Conservation (phyloP, 2,329 filamentous ascomycete species). For the Malbranchea zuffiana region DNA sequence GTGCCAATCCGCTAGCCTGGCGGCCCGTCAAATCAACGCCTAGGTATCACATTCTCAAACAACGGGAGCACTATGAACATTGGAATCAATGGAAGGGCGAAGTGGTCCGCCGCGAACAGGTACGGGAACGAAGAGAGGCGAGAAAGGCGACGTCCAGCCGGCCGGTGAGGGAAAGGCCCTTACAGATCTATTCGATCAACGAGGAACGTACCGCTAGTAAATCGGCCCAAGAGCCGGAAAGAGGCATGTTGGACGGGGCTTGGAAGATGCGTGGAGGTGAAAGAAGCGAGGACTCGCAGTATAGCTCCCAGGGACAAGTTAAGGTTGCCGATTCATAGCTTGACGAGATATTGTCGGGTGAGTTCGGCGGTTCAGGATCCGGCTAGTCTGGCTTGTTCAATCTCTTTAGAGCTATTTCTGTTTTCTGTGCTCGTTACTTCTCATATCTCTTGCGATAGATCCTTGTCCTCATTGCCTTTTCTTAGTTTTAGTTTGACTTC, state of each 20-base stretch:
- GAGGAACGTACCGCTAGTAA: not conserved
- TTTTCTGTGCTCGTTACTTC: too few relatives aligned
- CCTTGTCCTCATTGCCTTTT: too few relatives aligned
- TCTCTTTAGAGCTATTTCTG: too few relatives aligned
- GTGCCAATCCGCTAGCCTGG: constrained; percentile 27
- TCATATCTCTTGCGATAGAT: too few relatives aligned
- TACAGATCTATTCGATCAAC: not conserved
- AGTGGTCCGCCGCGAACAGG: constrained; percentile 29
- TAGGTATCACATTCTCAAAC: constrained; percentile 34
- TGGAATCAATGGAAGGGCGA: constrained; percentile 37
- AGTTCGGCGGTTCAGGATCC: too few relatives aligned
- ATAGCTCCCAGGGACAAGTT: constrained; percentile 7
- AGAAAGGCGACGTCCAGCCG: constrained; percentile 2
- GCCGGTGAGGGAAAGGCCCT: too few relatives aligned
- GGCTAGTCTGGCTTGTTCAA: too few relatives aligned
- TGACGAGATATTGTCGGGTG: too few relatives aligned
- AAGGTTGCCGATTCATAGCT: constrained; percentile 12
- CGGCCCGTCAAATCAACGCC: constrained; percentile 34
- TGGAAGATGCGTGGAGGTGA: constrained; percentile 34
- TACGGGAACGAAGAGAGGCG: constrained; percentile 28
- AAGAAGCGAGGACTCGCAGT: constrained; percentile 17
- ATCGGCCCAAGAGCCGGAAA: not conserved
- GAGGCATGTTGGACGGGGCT: constrained; percentile 32
- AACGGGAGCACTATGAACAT: constrained; percentile 37
- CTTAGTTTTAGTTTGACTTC: too few relatives aligned